These are phyloP conservation scores for Achaetomiella virescens DNA, from an alignment of 495 filamentous ascomycete species.

Conservation along the genomic window DNA sequence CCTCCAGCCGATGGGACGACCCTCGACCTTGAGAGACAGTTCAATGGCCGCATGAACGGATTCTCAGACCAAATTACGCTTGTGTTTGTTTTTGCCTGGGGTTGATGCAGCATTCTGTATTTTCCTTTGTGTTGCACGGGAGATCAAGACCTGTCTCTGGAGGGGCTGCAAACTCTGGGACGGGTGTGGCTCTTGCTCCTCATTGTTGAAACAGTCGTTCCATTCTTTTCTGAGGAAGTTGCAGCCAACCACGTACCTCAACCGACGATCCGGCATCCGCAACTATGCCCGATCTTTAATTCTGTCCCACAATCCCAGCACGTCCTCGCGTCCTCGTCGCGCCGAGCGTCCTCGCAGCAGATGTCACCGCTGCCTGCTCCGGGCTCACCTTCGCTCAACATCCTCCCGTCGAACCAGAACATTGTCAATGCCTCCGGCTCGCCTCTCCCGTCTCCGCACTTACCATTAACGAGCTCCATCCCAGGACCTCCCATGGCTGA, in stretches of 20 bases:
- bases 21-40: not conserved
- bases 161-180: too few species aligned
- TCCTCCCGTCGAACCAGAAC: slow-evolving; percentile 50
- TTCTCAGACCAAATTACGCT: slow-evolving; percentile 19
- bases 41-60: slow-evolving; percentile 22
- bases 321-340: slow-evolving; percentile 29
- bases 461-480: slow-evolving; percentile 29
- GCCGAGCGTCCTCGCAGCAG: slow-evolving; percentile 29
- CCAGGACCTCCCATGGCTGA: slow-evolving; percentile 46
- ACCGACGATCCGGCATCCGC: not conserved
- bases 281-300: slow-evolving; percentile 54
- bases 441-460: slow-evolving; percentile 18
- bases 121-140: not conserved
- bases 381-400: slow-evolving; percentile 36
- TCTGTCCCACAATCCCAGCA: slow-evolving; percentile 52
- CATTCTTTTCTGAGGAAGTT: too few species aligned
- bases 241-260: not conserved
- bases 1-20: not conserved
- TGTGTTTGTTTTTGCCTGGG: slow-evolving; percentile 19
- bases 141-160: not conserved
- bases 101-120: slow-evolving; percentile 6
- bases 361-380: slow-evolving; percentile 28
- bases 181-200: too few species aligned
- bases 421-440: slow-evolving; percentile 41
- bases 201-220: too few species aligned